These are phyloP conservation scores for Sporothrix pallida DNA, from an alignment of 2,329 filamentous ascomycete species.

Conservation along the genomic window DNA sequence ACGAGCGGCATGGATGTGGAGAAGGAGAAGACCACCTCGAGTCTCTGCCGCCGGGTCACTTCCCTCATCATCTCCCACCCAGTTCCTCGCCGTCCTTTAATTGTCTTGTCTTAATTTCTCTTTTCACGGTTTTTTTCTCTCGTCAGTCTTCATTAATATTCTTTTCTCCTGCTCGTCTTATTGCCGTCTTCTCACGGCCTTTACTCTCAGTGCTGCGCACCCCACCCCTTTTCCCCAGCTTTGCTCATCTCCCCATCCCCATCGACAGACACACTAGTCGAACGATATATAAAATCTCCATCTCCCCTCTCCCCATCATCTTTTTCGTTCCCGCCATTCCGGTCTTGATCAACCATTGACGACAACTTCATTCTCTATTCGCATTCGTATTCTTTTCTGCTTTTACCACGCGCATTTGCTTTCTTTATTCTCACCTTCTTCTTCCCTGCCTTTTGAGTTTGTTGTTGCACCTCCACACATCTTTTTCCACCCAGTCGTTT, in stretches of 20 bases:
- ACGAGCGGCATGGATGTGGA: constrained; percentile 8
- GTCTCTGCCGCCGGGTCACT: constrained; percentile 22
- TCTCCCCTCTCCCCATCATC: constrained; percentile 7
- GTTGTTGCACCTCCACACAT: constrained; percentile 23
- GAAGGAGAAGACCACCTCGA: not conserved
- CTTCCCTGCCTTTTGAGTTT: not conserved
- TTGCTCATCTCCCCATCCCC: constrained; percentile 17
- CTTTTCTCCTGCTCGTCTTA: not conserved
- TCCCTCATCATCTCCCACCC: constrained; percentile 3
- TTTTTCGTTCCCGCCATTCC: constrained; percentile 12
- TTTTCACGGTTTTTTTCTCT: constrained; percentile 17
- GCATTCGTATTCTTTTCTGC: not conserved
- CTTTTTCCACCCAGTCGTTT: constrained; percentile 2
- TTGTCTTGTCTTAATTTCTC: constrained; percentile 37
- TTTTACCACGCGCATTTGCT: not conserved
- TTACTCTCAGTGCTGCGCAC: not conserved
- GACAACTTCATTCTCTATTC: constrained; percentile 21
- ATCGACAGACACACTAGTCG: constrained; percentile 20
- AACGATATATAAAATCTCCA: constrained; percentile 28
- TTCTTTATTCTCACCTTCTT: not conserved
- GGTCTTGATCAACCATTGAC: constrained; percentile 29
- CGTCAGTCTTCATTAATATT: not conserved
- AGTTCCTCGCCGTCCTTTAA: constrained; percentile 39
- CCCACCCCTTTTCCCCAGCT: constrained; percentile 29
- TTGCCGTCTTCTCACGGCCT: not conserved